A percentile compares a stretch with the other conserved stretches of the same genome.
These are phyloP conservation scores for Penicillium daleae DNA, from an alignment of 495 filamentous ascomycete species.

Conservation along the genomic window DNA sequence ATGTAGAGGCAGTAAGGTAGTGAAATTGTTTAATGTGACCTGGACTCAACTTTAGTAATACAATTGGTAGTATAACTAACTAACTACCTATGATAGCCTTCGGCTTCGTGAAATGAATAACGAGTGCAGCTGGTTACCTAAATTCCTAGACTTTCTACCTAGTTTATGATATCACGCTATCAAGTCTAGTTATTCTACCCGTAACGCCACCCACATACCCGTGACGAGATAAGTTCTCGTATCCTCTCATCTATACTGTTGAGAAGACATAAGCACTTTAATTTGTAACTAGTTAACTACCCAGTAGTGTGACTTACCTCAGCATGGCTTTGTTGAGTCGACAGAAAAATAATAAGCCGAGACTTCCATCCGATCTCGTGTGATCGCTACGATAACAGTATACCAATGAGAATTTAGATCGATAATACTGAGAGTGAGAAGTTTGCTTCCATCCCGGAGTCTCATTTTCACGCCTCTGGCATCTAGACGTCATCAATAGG, in stretches of 20 bases:
- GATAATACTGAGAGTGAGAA: neutral
- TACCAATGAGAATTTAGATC: neutral
- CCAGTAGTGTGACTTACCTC: neutral
- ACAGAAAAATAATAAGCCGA: neutral
- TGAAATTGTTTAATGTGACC: neutral
- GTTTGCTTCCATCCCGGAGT: neutral
- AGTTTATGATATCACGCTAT: neutral
- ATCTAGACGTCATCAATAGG: no score
- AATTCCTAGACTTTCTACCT: no score
- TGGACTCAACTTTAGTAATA: neutral
- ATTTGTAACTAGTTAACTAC: no score
- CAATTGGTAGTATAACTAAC: no score
- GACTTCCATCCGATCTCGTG: neutral
- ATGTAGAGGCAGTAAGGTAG: neutral
- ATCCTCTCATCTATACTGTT: neutral
- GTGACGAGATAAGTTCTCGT: neutral
- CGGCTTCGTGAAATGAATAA: no score
- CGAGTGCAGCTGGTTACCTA: no score
- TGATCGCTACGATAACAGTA: neutral
- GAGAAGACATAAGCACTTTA: neutral
- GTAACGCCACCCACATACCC: neutral
- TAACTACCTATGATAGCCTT: no score
- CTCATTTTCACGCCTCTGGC: no score
- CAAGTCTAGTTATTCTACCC: neutral
- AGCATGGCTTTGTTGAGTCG: neutral